These are phyloP conservation scores for Dendrocalamus latiflorus DNA, from an alignment of 202 grass and related monocot genomes.

Conservation along the genomic window DNA sequence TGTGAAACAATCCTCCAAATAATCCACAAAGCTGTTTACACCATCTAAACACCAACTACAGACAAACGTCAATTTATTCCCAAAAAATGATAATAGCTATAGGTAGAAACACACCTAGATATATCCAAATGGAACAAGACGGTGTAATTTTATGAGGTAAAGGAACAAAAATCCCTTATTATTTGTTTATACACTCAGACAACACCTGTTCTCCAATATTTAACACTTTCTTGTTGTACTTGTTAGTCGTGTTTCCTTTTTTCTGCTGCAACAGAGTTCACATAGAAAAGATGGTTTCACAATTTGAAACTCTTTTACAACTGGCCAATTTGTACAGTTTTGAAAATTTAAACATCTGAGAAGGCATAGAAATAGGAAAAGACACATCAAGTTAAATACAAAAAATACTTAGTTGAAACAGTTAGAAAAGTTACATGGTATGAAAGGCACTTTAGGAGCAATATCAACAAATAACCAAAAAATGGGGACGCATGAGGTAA, in stretches of 20 bases:
- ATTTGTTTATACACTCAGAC: background rate
- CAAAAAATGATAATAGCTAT: background rate
- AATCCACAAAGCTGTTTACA: constrained; percentile 9
- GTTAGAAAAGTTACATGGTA: background rate
- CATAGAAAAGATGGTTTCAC: background rate
- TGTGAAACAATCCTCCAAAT: background rate
- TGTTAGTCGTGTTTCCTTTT: background rate
- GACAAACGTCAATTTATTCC: background rate
- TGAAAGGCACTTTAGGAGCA: background rate
- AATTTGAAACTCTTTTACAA: background rate
- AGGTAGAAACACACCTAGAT: background rate
- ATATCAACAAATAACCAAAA: background rate
- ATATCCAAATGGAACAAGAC: background rate
- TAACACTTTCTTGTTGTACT: background rate
- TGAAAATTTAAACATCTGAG: background rate
- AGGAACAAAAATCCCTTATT: background rate
- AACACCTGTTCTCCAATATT: background rate
- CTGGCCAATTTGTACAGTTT: background rate
- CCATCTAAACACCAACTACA: background rate
- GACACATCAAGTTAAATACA: background rate
- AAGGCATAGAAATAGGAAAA: background rate
- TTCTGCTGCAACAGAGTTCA: background rate
- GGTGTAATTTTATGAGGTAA: background rate
- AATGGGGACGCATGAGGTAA: background rate
- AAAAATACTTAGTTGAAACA: background rate